These are phyloP conservation scores for Phytophthora brassicae DNA, from an alignment of 352 stramenopile species.

Conservation along the genomic window DNA sequence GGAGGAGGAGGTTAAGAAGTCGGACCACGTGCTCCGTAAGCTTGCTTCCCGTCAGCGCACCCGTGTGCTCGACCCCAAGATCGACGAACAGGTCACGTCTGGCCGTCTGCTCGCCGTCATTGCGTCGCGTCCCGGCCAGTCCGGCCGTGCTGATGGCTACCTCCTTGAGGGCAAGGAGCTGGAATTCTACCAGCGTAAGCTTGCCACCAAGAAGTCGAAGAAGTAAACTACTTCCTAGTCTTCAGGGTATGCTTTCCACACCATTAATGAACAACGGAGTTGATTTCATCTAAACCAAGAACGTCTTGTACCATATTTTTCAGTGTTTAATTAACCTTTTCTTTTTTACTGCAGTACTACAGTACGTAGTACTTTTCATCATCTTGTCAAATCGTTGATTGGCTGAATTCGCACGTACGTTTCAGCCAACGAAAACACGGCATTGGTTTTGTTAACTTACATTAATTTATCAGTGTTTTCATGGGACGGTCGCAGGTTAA, in stretches of 20 bases:
- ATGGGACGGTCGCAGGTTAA: constrained; percentile 81
- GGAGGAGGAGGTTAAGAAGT: constrained; percentile 92
- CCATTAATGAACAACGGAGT: constrained; percentile 51
- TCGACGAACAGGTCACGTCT: constrained; percentile 97
- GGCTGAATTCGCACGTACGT: too few relatives aligned
- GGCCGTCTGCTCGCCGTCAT: constrained; percentile 97
- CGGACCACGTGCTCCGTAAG: constrained; percentile 93
- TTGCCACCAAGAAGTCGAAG: constrained; percentile 99
- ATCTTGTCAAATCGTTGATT: too few relatives aligned
- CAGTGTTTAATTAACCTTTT: not conserved
- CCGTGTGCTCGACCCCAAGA: constrained; percentile 90
- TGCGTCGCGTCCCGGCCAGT: constrained; percentile 97
- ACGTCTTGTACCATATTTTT: constrained; percentile 10
- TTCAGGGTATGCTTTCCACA: constrained; percentile 9
- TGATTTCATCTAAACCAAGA: constrained; percentile 40
- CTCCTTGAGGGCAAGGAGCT: constrained; percentile 99
- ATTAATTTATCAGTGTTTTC: not conserved
- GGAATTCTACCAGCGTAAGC: constrained; percentile 99
- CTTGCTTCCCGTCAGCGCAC: constrained; percentile 92
- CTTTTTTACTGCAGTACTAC: too few relatives aligned
- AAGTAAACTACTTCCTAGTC: constrained; percentile 69
- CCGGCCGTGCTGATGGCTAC: constrained; percentile 97
- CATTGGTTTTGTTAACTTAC: too few relatives aligned
- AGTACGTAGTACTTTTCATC: too few relatives aligned
- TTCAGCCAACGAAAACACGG: too few relatives aligned